Conservation (phyloP, 2,329 filamentous ascomycete genomes). For the Fusarium nurragi region DNA sequence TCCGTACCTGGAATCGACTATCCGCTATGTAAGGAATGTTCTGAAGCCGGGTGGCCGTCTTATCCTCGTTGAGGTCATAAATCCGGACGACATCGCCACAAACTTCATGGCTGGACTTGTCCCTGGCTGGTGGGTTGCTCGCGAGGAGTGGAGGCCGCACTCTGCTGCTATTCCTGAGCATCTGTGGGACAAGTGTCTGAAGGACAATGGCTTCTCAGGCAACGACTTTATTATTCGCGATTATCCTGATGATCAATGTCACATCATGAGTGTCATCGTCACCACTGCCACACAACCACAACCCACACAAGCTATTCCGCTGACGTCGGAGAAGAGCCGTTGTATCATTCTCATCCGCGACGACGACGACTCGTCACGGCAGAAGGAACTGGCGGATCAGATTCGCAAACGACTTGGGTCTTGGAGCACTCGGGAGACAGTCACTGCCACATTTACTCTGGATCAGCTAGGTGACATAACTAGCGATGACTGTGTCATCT, state of each 20-base stretch:
- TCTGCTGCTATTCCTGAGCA: slow-evolving; percentile 1
- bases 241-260: neutral
- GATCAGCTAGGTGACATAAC: rapidly evolving
- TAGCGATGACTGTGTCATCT: neutral
- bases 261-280: neutral
- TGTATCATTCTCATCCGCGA: rapidly evolving
- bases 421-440: rapidly evolving
- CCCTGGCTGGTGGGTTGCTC: slow-evolving; percentile 49
- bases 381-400: neutral
- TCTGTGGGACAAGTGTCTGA: neutral
- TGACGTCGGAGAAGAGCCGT: rapidly evolving
- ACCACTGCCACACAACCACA: neutral
- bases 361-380: rapidly evolving
- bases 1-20: slow-evolving; percentile 37
- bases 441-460: rapidly evolving
- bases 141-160: neutral
- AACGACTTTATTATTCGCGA: slow-evolving; percentile 3
- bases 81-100: slow-evolving; percentile 7
- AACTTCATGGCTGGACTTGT: slow-evolving; percentile 41
- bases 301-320: too few species aligned
- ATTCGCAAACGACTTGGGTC: rapidly evolving
- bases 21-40: slow-evolving; percentile 25
- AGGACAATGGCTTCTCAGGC: neutral
- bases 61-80: slow-evolving; percentile 39
- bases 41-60: slow-evolving; percentile 46